These are phyloP conservation scores for barrel medic (Medicago truncatula) DNA, from an alignment of 306 rosid genomes.

Conservation along the genomic window MtrunA17r5.0-ANR NC_053048.1:850001-850500, in stretches of 20 bases:
- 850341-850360: not conserved
- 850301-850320: not conserved
- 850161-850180: constrained; percentile 91
- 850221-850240: constrained; percentile 51
- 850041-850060: constrained; percentile 92
- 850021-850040: constrained; percentile 65
- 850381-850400: no score
- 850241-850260: constrained; percentile 32
- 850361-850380: not conserved
- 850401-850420: no score
- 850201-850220: constrained; percentile 55
- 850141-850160: constrained; percentile 75
- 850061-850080: constrained; percentile 81
- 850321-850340: not conserved
- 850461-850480: no score
- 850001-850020: constrained; percentile 66
- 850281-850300: constrained; percentile 35
- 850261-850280: constrained; percentile 56
- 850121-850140: constrained; percentile 57
- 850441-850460: no score
- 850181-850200: constrained; percentile 67
- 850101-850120: constrained; percentile 59
- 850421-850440: no score
- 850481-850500: no score
- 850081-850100: constrained; percentile 42